Base-by-base conservation (phyloP, 805 yeast species). In the Ogataea populi-albae region DNA sequence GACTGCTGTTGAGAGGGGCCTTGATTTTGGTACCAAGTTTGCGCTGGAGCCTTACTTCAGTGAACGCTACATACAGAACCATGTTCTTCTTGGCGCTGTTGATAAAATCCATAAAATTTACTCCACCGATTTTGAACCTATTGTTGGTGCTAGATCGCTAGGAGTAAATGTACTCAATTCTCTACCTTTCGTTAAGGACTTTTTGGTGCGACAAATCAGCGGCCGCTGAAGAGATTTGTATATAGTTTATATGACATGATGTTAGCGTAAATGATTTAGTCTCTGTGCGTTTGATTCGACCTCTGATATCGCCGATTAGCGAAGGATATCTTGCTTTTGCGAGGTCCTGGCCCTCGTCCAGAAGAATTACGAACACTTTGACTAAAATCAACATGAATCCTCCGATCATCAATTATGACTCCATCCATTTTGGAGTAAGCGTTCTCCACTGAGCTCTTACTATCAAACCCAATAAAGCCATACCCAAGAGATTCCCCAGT, bases 61-160 rank as follows among this genome's bases (percentile, higher is more conserved):
- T 17, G 79, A 79, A n/a, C 73, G 94, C 43, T 89, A 79, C 64
- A 83, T 89, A 0, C 68, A 68, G 26, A 93, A 93, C 58, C 94
- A 88, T 57, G 69, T 76, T 33, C 63, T 89, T 45, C 64, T 93
- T 30, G 97, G 97, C 0, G 81, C 85, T 22, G 93, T 93, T 31
- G 98, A 93, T 61, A 88, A 88, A 60, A 64, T 93, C 41, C 95
- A 89, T 62, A 93, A 91, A 62, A 62, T 93, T 17, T 91, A 89
- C 55, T 69, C 86, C 5, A 79, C 85, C 2, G 86, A 79, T 45
- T 74, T 69, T 40, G 68, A 69, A 29, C 95, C 96, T 1, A 48
- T 91, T 4, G 96, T 89, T 20, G 71, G 75, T 27, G 62, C 80
- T 21, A 70, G 98, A 50, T 75, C 91, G 1, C 48, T 80, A 17